Conservation (phyloP, 352 stramenopile species). For the Achlya hypogyna region DNA sequence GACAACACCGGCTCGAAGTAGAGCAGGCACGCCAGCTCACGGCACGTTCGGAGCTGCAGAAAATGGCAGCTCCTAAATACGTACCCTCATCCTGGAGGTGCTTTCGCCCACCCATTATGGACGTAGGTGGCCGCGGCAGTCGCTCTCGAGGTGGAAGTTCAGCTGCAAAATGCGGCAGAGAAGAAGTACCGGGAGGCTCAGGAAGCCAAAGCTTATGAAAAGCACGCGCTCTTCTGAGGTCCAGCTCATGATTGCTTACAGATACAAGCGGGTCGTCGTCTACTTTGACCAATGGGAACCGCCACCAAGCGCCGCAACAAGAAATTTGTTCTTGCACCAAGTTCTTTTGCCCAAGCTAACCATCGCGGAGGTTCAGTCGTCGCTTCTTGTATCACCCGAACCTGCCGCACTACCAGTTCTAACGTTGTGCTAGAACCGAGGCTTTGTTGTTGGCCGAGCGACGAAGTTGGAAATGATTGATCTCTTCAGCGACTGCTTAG, state of each 20-base stretch:
- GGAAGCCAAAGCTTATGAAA: conserved; percentile 45
- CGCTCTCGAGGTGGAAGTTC: conserved; percentile 36
- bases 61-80: conserved; percentile 36
- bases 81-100: conserved; percentile 17
- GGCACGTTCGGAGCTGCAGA: conserved; percentile 38
- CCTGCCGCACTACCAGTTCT: background rate
- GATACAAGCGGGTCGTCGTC: conserved; percentile 46
- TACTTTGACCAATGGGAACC: conserved; percentile 87
- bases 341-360: conserved; percentile 66
- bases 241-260: conserved; percentile 13
- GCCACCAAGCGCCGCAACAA: conserved; percentile 68
- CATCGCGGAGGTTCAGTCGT: conserved; percentile 62
- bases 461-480: conserved; percentile 85
- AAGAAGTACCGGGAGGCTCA: conserved; percentile 42
- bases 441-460: conserved; percentile 59
- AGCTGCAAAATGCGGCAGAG: conserved; percentile 35
- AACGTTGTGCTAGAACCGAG: conserved; percentile 35
- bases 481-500: conserved; percentile 73
- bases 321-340: conserved; percentile 78
- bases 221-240: conserved; percentile 21
- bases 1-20: conserved; percentile 17
- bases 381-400: conserved; percentile 24
- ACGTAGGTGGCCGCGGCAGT: conserved; percentile 32
- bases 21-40: conserved; percentile 33
- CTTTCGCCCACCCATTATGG: background rate